Percentiles rank a stretch among this genome's conserved stretches.
phyloP scores from a whole-genome alignment of 176 grass and related monocot genomes.

The Cymbopogon citratus region DNA sequence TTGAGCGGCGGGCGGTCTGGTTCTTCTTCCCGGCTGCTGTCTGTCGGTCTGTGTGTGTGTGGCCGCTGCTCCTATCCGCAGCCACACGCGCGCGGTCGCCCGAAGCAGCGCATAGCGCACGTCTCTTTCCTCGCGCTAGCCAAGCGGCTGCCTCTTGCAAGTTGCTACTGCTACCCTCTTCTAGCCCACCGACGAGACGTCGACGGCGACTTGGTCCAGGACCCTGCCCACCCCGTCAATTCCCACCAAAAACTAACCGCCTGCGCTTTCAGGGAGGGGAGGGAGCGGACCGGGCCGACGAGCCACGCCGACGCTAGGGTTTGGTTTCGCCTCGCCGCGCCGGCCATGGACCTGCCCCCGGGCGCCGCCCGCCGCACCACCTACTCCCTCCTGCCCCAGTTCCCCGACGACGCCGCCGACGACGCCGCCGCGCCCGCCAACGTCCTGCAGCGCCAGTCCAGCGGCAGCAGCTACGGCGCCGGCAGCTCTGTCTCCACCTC shows the following conservation, averaged over 20 bases:
- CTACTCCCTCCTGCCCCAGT: constrained; percentile 57
- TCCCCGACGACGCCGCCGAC: constrained; percentile 39
- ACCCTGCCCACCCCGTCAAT: not conserved
- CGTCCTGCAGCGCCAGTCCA: constrained; percentile 78
- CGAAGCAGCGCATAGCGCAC: not conserved
- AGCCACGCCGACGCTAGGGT: not conserved
- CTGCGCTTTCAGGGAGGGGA: not conserved
- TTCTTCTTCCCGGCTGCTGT: not conserved
- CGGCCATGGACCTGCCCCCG: constrained; percentile 37
- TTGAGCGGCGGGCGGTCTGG: not conserved
- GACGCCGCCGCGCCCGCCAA: not conserved
- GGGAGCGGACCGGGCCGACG: not conserved
- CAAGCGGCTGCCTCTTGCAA: not conserved
- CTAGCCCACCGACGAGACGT: not conserved
- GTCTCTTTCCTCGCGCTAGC: not conserved
- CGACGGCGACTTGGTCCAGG: constrained; percentile 2
- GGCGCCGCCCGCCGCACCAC: constrained; percentile 33
- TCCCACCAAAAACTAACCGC: constrained; percentile 7
- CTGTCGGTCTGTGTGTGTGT: not conserved
- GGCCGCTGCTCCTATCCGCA: not conserved
- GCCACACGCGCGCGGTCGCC: not conserved
- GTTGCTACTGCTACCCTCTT: not conserved
- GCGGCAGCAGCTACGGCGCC: constrained; percentile 92
- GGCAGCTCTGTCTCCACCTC: constrained; percentile 71
- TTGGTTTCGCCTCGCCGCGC: not conserved